phyloP scores from a whole-genome alignment of 768 basidiomycete genomes.

The Cystobasidiopsis lactophilus region DNA sequence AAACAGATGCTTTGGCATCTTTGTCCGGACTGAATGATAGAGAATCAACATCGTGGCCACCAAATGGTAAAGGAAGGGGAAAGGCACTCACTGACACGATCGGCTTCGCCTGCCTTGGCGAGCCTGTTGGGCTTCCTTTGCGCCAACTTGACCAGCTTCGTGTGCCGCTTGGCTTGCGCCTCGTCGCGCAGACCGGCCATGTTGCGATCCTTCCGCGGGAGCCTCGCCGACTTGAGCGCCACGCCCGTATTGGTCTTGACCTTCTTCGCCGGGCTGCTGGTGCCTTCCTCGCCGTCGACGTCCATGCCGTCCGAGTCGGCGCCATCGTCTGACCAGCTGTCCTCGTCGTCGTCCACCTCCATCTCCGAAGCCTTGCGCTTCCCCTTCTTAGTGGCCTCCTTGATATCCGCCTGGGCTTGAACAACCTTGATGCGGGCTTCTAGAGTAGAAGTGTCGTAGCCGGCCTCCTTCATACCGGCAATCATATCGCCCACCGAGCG shows the following conservation, averaged over 20 bases:
- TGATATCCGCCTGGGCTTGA: conserved; percentile 34
- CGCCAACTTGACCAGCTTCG: conserved; percentile 60
- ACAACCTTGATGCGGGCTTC: conserved; percentile 73
- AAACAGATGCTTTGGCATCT: conserved; percentile 65
- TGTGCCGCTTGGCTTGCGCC: conserved; percentile 59
- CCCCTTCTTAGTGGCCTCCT: conserved; percentile 42
- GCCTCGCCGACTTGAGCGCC: neutral
- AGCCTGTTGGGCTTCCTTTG: conserved; percentile 69
- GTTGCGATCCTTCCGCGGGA: neutral
- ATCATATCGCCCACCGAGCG: conserved; percentile 43
- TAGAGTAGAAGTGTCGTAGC: conserved; percentile 66
- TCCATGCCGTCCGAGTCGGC: conserved; percentile 25
- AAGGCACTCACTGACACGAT: conserved; percentile 35
- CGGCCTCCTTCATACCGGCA: conserved; percentile 58
- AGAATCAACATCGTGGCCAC: too few relatives aligned
- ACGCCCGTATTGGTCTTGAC: neutral
- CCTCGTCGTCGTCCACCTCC: conserved; percentile 7
- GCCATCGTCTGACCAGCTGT: neutral
- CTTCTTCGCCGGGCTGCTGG: neutral
- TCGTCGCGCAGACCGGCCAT: conserved; percentile 1
- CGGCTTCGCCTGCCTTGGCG: conserved; percentile 76
- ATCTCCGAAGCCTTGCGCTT: conserved; percentile 33
- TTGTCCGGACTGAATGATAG: conserved; percentile 9
- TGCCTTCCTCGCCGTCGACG: conserved; percentile 21
- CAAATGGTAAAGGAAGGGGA: too few relatives aligned